Evolutionary conservation across 257 asterid species (phyloP).

Genomic region (Nicotiana tomentosiformis): DNA sequence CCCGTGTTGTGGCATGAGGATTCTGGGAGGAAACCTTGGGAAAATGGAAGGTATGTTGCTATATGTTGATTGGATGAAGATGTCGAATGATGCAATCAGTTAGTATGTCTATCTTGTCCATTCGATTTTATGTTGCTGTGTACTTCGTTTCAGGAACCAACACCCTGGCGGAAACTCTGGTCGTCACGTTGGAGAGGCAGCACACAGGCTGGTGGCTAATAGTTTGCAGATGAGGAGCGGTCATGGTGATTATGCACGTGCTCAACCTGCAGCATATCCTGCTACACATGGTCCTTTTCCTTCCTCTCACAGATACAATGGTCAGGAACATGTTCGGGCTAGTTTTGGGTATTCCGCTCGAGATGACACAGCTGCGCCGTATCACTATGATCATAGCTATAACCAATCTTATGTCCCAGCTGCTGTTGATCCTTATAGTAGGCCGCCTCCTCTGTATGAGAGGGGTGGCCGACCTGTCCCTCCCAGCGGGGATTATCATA

Average conservation of each 20-base stretch:
- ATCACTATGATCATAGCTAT: constrained; percentile 42
- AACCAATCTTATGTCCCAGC: constrained; percentile 40
- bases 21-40: constrained; percentile 72
- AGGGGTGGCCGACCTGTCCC: constrained; percentile 19
- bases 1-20: constrained; percentile 98
- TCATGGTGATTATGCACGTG: constrained; percentile 29
- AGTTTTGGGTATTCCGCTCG: constrained; percentile 36
- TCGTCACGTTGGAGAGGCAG: constrained; percentile 84
- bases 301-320: constrained; percentile 27
- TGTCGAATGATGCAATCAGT: neutral
- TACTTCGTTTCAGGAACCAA: constrained; percentile 30
- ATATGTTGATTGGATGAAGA: constrained; percentile 3
- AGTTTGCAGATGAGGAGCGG: constrained; percentile 46
- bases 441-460: constrained; percentile 35
- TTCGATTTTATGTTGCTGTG: neutral
- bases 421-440: constrained; percentile 24
- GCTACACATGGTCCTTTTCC: constrained; percentile 30
- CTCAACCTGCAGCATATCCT: constrained; percentile 33
- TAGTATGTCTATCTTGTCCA: neutral
- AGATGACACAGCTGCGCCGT: constrained; percentile 9
- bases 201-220: constrained; percentile 76
- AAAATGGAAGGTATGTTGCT: constrained; percentile 52
- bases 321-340: constrained; percentile 26
- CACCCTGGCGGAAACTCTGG: constrained; percentile 56
- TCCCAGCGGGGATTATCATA: constrained; percentile 32